These are phyloP conservation scores for Ceratobasidium sp. DNA, from an alignment of 1,284 basidiomycete genomes.

Conservation along the genomic window DNA sequence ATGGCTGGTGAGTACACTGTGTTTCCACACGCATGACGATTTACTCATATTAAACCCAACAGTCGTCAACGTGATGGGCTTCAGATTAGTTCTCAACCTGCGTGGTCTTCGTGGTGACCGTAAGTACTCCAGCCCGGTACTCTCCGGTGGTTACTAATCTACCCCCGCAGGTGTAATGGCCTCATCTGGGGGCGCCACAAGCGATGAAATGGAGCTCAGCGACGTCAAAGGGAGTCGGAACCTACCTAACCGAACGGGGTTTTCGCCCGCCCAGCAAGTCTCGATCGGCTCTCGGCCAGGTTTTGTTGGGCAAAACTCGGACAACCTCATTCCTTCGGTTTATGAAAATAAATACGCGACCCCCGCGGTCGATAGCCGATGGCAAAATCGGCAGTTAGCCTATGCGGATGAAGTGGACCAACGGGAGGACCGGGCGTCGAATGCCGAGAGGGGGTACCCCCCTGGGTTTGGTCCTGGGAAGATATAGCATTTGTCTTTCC, in stretches of 20 bases:
- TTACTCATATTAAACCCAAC: background rate
- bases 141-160: background rate
- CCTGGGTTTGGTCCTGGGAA: conserved; percentile 16
- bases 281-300: conserved; percentile 12
- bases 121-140: conserved; percentile 5
- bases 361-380: conserved; percentile 27
- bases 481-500: background rate
- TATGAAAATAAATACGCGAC: conserved; percentile 4
- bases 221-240: conserved; percentile 35
- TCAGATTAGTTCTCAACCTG: conserved; percentile 45
- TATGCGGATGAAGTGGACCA: conserved; percentile 26
- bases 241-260: conserved; percentile 5
- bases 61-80: conserved; percentile 48
- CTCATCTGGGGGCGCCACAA: conserved; percentile 31
- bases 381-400: conserved; percentile 29
- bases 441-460: conserved; percentile 38
- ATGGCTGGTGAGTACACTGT: conserved; percentile 11
- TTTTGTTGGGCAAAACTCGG: conserved; percentile 17
- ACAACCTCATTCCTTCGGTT: background rate
- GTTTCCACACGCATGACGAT: background rate
- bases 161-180: conserved; percentile 26
- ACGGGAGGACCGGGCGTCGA: conserved; percentile 14
- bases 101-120: conserved; percentile 42
- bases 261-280: conserved; percentile 24
- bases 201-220: conserved; percentile 35